These are phyloP conservation scores for Paratinospora sagittata DNA, from an alignment of 164 flowering plant genomes.

Conservation along the genomic window DNA sequence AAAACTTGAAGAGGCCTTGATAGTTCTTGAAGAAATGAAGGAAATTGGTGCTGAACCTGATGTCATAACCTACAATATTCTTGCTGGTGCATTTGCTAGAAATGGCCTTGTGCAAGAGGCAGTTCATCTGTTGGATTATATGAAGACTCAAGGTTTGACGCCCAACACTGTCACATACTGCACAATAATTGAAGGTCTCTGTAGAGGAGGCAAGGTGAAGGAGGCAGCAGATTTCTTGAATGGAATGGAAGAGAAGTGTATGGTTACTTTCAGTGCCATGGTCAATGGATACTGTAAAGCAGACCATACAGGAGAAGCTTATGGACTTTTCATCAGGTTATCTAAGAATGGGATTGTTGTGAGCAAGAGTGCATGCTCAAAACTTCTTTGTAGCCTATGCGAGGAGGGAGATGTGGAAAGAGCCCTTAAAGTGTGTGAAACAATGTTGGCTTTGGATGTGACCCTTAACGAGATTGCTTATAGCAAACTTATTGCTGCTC, in stretches of 20 bases:
- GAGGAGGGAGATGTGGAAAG: conserved; percentile 29
- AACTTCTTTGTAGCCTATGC: conserved; percentile 45
- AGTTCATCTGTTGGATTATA: conserved; percentile 31
- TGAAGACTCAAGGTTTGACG: conserved; percentile 45
- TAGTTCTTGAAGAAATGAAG: conserved; percentile 42
- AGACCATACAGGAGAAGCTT: conserved; percentile 31
- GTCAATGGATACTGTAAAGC: conserved; percentile 64
- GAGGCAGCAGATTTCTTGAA: conserved; percentile 55
- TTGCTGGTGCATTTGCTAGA: conserved; percentile 54
- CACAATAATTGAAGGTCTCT: conserved; percentile 63
- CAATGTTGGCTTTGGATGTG: conserved; percentile 24
- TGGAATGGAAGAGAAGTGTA: conserved; percentile 36
- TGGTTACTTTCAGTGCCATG: conserved; percentile 49
- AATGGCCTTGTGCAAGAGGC: conserved; percentile 38
- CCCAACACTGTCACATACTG: conserved; percentile 36
- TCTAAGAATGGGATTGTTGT: conserved; percentile 27
- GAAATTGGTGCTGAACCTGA: conserved; percentile 50
- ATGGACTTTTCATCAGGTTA: conserved; percentile 35
- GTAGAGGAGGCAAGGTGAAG: conserved; percentile 46
- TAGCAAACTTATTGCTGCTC: conserved; percentile 40
- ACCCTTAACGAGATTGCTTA: conserved; percentile 31
- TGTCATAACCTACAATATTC: conserved; percentile 48
- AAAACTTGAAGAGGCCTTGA: conserved; percentile 35
- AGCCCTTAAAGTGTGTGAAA: conserved; percentile 39
- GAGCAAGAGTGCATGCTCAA: conserved; percentile 29